Conservation (phyloP, 257 asterid genomes). For the Striga asiatica region DNA sequence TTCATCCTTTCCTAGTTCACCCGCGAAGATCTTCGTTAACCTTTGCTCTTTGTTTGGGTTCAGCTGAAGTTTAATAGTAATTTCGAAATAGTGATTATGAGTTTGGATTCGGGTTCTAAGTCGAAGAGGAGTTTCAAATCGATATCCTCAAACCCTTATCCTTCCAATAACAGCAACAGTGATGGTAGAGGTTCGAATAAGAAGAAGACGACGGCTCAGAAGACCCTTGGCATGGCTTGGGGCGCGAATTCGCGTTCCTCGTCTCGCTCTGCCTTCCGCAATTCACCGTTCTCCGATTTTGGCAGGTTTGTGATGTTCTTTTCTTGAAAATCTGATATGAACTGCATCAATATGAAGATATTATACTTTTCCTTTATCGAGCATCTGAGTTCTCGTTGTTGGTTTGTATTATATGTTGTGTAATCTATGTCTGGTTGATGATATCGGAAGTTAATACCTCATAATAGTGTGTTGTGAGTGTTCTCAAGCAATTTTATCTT, state of each 20-base stretch:
- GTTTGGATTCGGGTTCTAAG: constrained; percentile 38
- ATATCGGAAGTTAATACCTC: too few relatives aligned
- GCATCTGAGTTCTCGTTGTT: neutral
- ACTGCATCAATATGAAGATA: too few relatives aligned
- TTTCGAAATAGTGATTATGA: too few relatives aligned
- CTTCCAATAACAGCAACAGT: constrained; percentile 20
- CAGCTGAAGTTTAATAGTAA: too few relatives aligned
- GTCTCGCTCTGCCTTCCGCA: constrained; percentile 46
- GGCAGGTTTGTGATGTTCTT: constrained; percentile 41
- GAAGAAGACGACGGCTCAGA: constrained; percentile 50
- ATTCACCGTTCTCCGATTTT: constrained; percentile 73
- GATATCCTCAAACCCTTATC: constrained; percentile 40
- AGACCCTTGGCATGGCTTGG: constrained; percentile 88
- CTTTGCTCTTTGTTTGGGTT: too few relatives aligned
- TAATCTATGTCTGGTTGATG: neutral
- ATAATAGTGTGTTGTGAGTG: neutral
- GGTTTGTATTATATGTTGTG: neutral
- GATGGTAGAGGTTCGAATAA: constrained; percentile 31
- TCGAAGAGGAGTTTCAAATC: constrained; percentile 48
- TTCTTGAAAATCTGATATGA: neutral
- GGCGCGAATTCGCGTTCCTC: constrained; percentile 69
- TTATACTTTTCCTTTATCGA: neutral
- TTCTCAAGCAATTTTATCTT: neutral
- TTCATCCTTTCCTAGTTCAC: too few relatives aligned
- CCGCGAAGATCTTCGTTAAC: too few relatives aligned